Percentiles rank a stretch among this genome's conserved stretches.
Evolutionary conservation across 1,139 yeast species (phyloP).

Genomic region (Lodderomyces elongisporus): DNA sequence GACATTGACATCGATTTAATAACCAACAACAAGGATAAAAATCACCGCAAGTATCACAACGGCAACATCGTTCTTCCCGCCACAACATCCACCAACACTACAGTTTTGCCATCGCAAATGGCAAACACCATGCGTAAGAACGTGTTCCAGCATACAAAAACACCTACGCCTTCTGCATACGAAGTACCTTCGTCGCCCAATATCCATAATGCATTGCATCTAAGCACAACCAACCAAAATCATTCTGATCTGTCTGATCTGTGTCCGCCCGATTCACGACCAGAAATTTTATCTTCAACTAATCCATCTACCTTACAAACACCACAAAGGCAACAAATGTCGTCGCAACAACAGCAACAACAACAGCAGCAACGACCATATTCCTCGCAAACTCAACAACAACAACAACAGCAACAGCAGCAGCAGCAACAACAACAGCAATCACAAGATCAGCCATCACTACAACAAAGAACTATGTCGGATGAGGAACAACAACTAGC

Average conservation of each 20-base stretch:
- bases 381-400: conserved; percentile 7
- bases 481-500: conserved; percentile 71
- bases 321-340: conserved; percentile 2
- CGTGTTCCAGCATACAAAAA: conserved; percentile 19
- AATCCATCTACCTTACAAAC: neutral
- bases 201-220: conserved; percentile 24
- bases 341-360: conserved; percentile 5
- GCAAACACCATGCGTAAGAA: conserved; percentile 7
- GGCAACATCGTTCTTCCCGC: neutral
- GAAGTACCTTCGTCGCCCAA: conserved; percentile 43
- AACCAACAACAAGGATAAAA: neutral
- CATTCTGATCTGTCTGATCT: conserved; percentile 36
- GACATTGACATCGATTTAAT: neutral
- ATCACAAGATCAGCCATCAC: conserved; percentile 12
- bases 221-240: conserved; percentile 19
- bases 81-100: neutral
- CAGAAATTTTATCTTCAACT: conserved; percentile 3
- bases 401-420: conserved; percentile 10
- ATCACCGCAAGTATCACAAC: neutral
- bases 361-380: conserved; percentile 9
- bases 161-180: conserved; percentile 42
- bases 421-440: conserved; percentile 10
- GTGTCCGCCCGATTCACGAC: conserved; percentile 5
- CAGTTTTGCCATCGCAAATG: neutral
- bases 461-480: conserved; percentile 35